phyloP scores from a whole-genome alignment of 352 stramenopile genomes.

The Phytophthora rubi region DNA sequence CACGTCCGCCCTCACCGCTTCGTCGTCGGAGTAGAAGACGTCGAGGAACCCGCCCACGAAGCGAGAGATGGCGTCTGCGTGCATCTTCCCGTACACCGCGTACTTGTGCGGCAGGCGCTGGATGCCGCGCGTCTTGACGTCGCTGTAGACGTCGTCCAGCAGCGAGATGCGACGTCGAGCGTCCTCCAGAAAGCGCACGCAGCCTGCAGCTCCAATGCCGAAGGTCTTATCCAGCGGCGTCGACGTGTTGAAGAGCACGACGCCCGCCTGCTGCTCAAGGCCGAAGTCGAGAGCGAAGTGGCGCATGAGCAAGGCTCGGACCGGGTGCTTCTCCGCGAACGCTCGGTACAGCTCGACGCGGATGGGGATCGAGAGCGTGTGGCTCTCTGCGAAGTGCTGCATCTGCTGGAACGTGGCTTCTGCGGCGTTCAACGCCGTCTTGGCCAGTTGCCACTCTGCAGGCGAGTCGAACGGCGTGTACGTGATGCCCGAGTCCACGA shows the following conservation, averaged over 20 bases:
- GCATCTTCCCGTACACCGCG: constrained; percentile 39
- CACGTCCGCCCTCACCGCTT: constrained; percentile 32
- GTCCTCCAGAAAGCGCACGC: constrained; percentile 38
- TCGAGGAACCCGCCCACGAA: constrained; percentile 36
- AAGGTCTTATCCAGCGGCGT: constrained; percentile 54
- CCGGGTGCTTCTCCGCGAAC: constrained; percentile 41
- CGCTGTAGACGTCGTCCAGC: constrained; percentile 31
- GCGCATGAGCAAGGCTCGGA: constrained; percentile 42
- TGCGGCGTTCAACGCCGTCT: constrained; percentile 52
- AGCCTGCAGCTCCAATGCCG: constrained; percentile 46
- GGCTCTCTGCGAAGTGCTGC: constrained; percentile 58
- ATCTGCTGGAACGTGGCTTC: constrained; percentile 59
- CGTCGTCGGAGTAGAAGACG: constrained; percentile 42
- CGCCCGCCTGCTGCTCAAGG: constrained; percentile 41
- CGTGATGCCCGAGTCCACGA: constrained; percentile 47
- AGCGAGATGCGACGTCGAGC: constrained; percentile 30
- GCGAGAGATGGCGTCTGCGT: constrained; percentile 33
- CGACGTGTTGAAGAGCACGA: constrained; percentile 49
- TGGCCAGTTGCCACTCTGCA: constrained; percentile 58
- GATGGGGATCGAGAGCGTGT: constrained; percentile 55
- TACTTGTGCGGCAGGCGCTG: constrained; percentile 47
- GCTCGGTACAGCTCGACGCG: constrained; percentile 49
- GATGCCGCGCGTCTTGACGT: constrained; percentile 34
- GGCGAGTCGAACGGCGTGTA: constrained; percentile 53
- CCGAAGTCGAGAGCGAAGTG: constrained; percentile 50